These are phyloP conservation scores for Phytophthora pisi DNA, from an alignment of 352 stramenopile species.

Conservation along the genomic window DNA sequence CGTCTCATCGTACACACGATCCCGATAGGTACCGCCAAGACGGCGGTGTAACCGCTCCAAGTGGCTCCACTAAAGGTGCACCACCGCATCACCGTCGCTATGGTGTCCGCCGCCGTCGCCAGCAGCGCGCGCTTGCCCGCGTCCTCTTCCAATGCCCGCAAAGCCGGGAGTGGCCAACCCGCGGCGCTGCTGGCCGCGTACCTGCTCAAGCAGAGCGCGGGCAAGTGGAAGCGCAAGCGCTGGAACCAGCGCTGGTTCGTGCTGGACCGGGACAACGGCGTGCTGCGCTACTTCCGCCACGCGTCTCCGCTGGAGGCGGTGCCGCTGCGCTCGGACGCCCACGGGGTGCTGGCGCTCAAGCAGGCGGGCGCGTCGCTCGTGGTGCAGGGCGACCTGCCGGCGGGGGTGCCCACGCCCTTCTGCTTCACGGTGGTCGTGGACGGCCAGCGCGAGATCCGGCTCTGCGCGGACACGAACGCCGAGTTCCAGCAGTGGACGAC, in stretches of 20 bases:
- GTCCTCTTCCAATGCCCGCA: not conserved
- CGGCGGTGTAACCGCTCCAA: conserved; percentile 4
- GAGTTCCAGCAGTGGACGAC: conserved; percentile 83
- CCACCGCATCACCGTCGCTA: no score
- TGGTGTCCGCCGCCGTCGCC: conserved; percentile 6
- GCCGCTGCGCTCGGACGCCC: conserved; percentile 58
- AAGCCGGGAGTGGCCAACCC: conserved; percentile 9
- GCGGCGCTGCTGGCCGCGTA: conserved; percentile 55
- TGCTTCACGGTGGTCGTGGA: conserved; percentile 69
- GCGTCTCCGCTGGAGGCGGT: conserved; percentile 59
- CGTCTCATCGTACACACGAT: no score
- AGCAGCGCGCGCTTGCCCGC: conserved; percentile 3
- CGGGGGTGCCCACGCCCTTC: conserved; percentile 77
- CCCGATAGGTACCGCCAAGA: not conserved
- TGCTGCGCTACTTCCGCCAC: conserved; percentile 80
- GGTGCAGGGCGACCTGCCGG: conserved; percentile 72
- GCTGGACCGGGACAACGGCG: conserved; percentile 61
- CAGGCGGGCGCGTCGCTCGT: conserved; percentile 59
- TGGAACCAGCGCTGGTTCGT: conserved; percentile 89
- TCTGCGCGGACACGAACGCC: conserved; percentile 72
- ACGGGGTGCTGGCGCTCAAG: conserved; percentile 57
- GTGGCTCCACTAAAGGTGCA: not conserved
- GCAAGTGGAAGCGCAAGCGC: conserved; percentile 79
- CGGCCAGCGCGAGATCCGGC: conserved; percentile 47
- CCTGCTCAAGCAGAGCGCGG: conserved; percentile 79